These are phyloP conservation scores for Reticulascus tulasneorum DNA, from an alignment of 2,329 filamentous ascomycete species.

Conservation along the genomic window DNA sequence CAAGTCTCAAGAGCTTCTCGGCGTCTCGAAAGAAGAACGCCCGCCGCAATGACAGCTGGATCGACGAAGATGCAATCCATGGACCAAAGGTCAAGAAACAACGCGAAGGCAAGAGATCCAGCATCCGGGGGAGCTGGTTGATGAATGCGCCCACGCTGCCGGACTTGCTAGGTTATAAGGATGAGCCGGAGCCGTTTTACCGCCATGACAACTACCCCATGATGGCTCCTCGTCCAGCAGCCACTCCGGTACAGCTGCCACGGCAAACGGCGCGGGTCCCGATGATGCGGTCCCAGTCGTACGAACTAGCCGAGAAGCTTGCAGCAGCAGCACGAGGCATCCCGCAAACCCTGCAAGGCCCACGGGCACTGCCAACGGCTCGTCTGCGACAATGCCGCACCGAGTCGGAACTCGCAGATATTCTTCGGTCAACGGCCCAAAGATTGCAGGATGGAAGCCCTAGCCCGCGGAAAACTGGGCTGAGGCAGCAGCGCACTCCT, in stretches of 20 bases:
- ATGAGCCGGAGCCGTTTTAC: constrained; percentile 17
- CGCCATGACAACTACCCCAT: constrained; percentile 9
- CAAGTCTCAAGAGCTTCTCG: not conserved
- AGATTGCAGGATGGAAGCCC: constrained; percentile 38
- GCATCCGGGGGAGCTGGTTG: constrained; percentile 24
- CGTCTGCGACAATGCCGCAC: constrained; percentile 28
- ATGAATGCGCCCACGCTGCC: constrained; percentile 33
- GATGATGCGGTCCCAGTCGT: constrained; percentile 10
- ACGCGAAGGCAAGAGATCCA: constrained; percentile 21
- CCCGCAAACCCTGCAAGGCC: constrained; percentile 11
- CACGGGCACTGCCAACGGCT: constrained; percentile 14
- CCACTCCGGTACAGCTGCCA: not conserved
- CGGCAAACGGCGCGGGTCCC: constrained; percentile 7
- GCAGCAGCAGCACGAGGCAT: constrained; percentile 12
- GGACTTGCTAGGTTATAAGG: constrained; percentile 17
- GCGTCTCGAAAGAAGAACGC: not conserved
- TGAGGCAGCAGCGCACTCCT: no score
- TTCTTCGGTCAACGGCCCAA: constrained; percentile 50
- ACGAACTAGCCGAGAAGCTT: constrained; percentile 13
- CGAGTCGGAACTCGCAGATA: constrained; percentile 47
- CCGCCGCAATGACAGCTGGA: constrained; percentile 31
- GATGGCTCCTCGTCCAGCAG: constrained; percentile 8
- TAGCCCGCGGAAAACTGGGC: no score
- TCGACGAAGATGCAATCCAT: constrained; percentile 48
- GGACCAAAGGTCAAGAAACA: constrained; percentile 36